Evolutionary conservation across 2,329 filamentous ascomycete genomes (phyloP), one percentile per base, ranked within the genome.

Genomic region (Fusarium succisae): DNA sequence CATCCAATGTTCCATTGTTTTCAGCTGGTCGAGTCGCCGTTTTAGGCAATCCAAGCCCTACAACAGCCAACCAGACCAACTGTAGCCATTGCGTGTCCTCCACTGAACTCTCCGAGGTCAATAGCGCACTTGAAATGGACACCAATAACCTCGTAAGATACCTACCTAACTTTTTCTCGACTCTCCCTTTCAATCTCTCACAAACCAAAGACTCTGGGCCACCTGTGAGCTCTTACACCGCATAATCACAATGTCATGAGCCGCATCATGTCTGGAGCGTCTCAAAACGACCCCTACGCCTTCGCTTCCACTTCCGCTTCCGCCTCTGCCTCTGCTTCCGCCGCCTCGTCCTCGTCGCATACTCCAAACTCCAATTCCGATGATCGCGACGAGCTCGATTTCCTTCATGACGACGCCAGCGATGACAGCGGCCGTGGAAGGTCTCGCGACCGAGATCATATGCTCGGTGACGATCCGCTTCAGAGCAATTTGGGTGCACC

Each of bases 381-480:
- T 73, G 80, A 83, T 74, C 82, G 82, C 74, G 87, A 89, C 79
- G 84, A 90, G 63, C 79, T 86, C 73, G 84, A 86, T 77, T 80
- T 84, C 51, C 79, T 86, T 44, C 81, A 80, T 71, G 78, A 80
- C 60, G 50, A 69, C 75, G 78, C 63, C 66, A 77, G 77, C 59
- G 69, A 76, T 63, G 68, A 77, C 35, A 70, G 63, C 26, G 58
- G 56, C 43, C 66, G 66, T 37, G 66, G 67, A n/a, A 70, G 66
- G n/a, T 43, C 47, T 32, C 53, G 57, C 45, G 56, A 50, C 53
- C 48, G 59, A 55, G 59, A 63, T 59, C 80, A 81, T 58, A 72
- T 90, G 41, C 83, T 92, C 60, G 84, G 83, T 48, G 85, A 89
- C 54, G 90, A 92, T 79, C 89, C 90, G 26, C 82, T 91, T 66